These are phyloP conservation scores for Phytophthora niederhauseri DNA, from an alignment of 352 stramenopile genomes.

Conservation along the genomic window DNA sequence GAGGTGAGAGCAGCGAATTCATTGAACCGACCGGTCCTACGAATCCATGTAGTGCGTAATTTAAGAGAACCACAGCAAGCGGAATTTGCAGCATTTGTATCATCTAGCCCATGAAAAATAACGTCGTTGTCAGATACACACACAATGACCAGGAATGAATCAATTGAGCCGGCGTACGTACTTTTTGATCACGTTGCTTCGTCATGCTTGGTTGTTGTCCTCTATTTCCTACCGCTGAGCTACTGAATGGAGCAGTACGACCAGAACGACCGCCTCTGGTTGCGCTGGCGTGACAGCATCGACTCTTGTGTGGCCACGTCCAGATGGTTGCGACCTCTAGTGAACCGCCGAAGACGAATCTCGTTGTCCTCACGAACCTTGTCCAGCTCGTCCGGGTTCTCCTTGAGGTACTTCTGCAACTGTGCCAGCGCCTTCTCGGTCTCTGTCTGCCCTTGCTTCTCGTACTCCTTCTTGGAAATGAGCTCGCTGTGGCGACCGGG, in stretches of 20 bases:
- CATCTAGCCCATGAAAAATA: slow-evolving; percentile 22
- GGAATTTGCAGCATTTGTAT: slow-evolving; percentile 23
- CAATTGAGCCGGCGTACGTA: slow-evolving; percentile 17
- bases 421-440: slow-evolving; percentile 78
- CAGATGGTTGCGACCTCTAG: slow-evolving; percentile 77
- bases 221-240: slow-evolving; percentile 39
- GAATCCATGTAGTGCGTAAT: slow-evolving; percentile 27
- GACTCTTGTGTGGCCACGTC: slow-evolving; percentile 65
- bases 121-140: slow-evolving; percentile 9
- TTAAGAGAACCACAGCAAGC: slow-evolving; percentile 23
- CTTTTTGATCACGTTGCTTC: background rate
- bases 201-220: background rate
- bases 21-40: slow-evolving; percentile 23
- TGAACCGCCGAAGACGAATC: slow-evolving; percentile 80
- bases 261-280: slow-evolving; percentile 41
- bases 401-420: slow-evolving; percentile 65
- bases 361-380: slow-evolving; percentile 85
- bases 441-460: slow-evolving; percentile 66
- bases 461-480: slow-evolving; percentile 79
- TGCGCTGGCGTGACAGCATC: slow-evolving; percentile 38
- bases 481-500: slow-evolving; percentile 66
- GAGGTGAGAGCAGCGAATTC: slow-evolving; percentile 10
- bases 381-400: slow-evolving; percentile 77
- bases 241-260: slow-evolving; percentile 61
- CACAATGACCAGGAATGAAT: background rate